phyloP scores from a whole-genome alignment of 2,329 filamentous ascomycete species.

The Aspergillus sp. region DNA sequence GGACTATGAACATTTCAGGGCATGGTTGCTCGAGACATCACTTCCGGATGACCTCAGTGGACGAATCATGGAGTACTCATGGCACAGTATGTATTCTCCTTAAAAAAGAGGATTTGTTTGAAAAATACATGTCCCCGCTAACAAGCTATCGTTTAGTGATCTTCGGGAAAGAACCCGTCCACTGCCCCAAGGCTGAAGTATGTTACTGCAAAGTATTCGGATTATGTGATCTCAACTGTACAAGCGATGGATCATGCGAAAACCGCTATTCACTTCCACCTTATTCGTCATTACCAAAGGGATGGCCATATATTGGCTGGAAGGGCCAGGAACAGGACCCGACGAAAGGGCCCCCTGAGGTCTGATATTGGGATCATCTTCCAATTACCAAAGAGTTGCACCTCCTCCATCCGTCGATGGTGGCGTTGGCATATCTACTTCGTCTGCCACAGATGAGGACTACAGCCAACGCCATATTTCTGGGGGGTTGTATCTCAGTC shows the following conservation, averaged over 20 bases:
- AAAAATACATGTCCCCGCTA: slow-evolving; percentile 1
- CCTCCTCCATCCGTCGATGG: too few relatives aligned
- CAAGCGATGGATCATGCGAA: slow-evolving; percentile 44
- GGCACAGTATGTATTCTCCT: slow-evolving; percentile 48
- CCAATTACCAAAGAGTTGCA: too few relatives aligned
- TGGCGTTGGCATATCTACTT: too few relatives aligned
- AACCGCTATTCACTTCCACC: slow-evolving; percentile 57
- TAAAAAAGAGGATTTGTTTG: background rate
- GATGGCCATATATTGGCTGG: slow-evolving; percentile 59
- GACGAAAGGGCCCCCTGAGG: slow-evolving; percentile 25
- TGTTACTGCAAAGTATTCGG: slow-evolving; percentile 67
- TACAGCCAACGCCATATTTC: too few relatives aligned
- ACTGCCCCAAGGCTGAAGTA: slow-evolving; percentile 57
- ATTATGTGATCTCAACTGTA: slow-evolving; percentile 47
- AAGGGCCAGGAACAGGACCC: slow-evolving; percentile 32
- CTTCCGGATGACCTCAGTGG: slow-evolving; percentile 48
- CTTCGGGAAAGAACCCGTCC: slow-evolving; percentile 53
- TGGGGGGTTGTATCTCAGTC: too few relatives aligned
- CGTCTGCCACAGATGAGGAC: too few relatives aligned
- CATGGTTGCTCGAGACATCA: slow-evolving; percentile 46
- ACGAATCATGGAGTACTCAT: slow-evolving; percentile 55
- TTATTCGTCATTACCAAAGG: slow-evolving; percentile 53
- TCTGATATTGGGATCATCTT: slow-evolving; percentile 8
- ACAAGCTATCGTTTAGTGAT: slow-evolving; percentile 42
- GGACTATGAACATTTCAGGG: slow-evolving; percentile 46